Base-by-base conservation (phyloP, 257 asterid species). In the Fraxinus excelsior region DNA sequence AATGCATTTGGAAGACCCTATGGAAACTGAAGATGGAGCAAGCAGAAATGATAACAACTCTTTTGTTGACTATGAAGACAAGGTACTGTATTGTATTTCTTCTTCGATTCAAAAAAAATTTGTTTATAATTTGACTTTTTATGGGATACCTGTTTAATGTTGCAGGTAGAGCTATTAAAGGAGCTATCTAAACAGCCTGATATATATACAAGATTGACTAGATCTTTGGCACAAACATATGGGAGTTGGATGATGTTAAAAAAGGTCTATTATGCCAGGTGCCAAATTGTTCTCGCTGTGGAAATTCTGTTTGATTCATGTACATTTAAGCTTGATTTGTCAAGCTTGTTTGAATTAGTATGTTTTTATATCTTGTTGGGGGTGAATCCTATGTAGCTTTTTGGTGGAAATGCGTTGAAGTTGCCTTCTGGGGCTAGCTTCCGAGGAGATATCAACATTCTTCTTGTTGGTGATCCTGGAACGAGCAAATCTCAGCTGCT, bases 191-290 rank as follows among this genome's bases (percentile, higher is more conserved):
- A 60, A 78, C 94, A 67, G 85, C 97, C 97, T 80, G 97, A 96
- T 86, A 93, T 96, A 78, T 96, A 90, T 72, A 98, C 94, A 75
- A 90, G 89, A 79, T 77, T 96, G 86, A 96, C 98, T 18, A 90
- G 84, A 87, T 96, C 98, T 58, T 83, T 96, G 91, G 97, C 99
- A 26, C 97, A 64, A 93, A 96, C 90, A 96, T 96, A 84, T 96
- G 99, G 99, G 99, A 96, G 87, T 84, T 96, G 88, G 99, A 96
- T 82, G 99, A 96, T 76, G 97, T 93, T 40, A 96, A 96, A 88
- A 96, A 90, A 86, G 98, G 99, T 70, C 97, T 93, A 80, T 98
- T 96, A 78, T 96, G 99, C 85, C 98, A 96, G 98, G 99, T 93
- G 74, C 67, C 77, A 26, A 76, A 51, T 74, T 38, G 70, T 64